phyloP scores from a whole-genome alignment of 2,329 filamentous ascomycete species.

The Zymoseptoria brevis region DNA sequence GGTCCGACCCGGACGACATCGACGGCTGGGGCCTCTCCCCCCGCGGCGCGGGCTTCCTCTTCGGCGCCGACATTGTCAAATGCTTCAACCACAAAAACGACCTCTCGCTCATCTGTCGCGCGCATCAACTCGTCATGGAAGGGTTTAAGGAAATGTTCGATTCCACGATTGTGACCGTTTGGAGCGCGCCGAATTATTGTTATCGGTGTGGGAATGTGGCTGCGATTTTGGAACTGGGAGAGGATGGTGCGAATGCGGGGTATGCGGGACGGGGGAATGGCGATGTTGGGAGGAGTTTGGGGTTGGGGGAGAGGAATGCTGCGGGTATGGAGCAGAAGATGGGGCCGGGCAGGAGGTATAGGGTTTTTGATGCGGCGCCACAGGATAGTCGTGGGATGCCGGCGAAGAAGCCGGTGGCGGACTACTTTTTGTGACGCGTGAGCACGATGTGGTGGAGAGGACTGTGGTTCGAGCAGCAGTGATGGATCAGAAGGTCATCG shows the following conservation, averaged over 20 bases:
- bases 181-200: constrained; percentile 42
- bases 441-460: background rate
- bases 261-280: constrained; percentile 54
- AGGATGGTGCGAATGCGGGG: constrained; percentile 57
- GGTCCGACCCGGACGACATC: constrained; percentile 97
- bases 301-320: constrained; percentile 27
- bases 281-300: constrained; percentile 47
- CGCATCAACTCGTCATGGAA: constrained; percentile 98
- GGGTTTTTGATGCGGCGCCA: constrained; percentile 92
- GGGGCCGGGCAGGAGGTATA: constrained; percentile 81
- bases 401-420: constrained; percentile 93
- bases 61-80: constrained; percentile 91
- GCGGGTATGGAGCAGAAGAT: constrained; percentile 39
- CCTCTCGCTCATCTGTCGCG: constrained; percentile 81
- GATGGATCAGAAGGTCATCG: no score
- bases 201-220: constrained; percentile 55
- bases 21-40: constrained; percentile 94
- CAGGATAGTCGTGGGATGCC: constrained; percentile 97
- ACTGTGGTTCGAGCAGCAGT: no score
- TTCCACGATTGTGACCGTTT: constrained; percentile 92
- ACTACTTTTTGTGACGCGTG: constrained; percentile 68
- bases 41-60: constrained; percentile 89
- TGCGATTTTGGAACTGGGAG: constrained; percentile 83
- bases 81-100: constrained; percentile 94
- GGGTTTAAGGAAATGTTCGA: constrained; percentile 99